These are phyloP conservation scores for Tricholoma matsutake DNA, from an alignment of 768 basidiomycete species.

Conservation along the genomic window DNA sequence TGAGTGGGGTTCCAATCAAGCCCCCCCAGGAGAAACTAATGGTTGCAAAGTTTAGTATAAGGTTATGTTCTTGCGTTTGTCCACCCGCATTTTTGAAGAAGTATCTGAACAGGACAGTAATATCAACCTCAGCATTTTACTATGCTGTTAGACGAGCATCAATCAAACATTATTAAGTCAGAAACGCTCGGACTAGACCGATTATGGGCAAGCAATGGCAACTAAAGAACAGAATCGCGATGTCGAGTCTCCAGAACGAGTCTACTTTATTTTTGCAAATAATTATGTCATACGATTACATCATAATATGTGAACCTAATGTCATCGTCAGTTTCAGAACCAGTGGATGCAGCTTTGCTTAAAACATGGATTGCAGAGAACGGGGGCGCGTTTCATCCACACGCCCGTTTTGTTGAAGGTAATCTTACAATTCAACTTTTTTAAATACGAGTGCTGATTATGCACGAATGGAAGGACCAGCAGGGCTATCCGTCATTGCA, in stretches of 20 bases:
- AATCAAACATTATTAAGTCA: not conserved
- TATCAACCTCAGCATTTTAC: not conserved
- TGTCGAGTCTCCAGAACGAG: no score
- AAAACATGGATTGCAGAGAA: constrained; percentile 47
- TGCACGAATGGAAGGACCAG: constrained; percentile 27
- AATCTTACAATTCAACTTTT: constrained; percentile 4
- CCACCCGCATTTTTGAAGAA: constrained; percentile 41
- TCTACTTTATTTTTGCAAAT: no score
- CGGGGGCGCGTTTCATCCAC: constrained; percentile 51
- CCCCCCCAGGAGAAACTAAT: constrained; percentile 39
- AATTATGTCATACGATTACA: no score
- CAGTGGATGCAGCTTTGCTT: constrained; percentile 24
- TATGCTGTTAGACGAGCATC: no score
- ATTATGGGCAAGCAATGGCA: no score
- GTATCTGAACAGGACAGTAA: constrained; percentile 24
- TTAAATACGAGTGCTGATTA: not conserved
- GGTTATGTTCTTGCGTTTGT: constrained; percentile 35
- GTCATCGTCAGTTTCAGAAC: constrained; percentile 9
- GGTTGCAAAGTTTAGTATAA: constrained; percentile 43
- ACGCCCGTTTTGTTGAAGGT: constrained; percentile 48
- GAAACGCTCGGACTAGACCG: constrained; percentile 45
- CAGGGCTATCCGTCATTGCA: constrained; percentile 53
- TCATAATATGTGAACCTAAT: no score
- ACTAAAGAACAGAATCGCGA: no score
- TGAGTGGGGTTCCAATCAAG: constrained; percentile 40